These are phyloP conservation scores for Pugionium cornutum DNA, from an alignment of 345 rosid genomes.

Conservation along the genomic window DNA sequence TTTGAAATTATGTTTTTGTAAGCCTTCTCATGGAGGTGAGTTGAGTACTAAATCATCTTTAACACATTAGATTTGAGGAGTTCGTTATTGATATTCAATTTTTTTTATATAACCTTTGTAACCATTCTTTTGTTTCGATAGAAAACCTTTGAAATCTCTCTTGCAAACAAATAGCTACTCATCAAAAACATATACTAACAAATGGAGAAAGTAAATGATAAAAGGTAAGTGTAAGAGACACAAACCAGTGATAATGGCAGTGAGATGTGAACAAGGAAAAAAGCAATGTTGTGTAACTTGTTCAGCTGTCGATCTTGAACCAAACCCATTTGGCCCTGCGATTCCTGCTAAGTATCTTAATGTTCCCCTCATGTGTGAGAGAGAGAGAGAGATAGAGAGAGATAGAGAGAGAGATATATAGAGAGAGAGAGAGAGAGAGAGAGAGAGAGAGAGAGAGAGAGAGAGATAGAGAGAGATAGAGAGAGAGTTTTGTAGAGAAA, in stretches of 20 bases:
- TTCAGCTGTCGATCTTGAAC: conserved; percentile 89
- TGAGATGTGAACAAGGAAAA: conserved; percentile 37
- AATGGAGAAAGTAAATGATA: not conserved
- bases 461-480: conserved; percentile 20
- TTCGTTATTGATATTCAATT: not conserved
- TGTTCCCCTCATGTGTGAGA: conserved; percentile 65
- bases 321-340: conserved; percentile 96
- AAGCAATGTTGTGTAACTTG: conserved; percentile 56
- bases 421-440: conserved; percentile 5
- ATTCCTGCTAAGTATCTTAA: conserved; percentile 78
- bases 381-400: conserved; percentile 18
- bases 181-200: not conserved
- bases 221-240: conserved; percentile 1
- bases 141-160: not conserved
- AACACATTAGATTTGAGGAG: not conserved
- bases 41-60: not conserved
- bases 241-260: conserved; percentile 45
- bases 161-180: not conserved
- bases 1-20: no score
- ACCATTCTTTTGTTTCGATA: not conserved
- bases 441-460: conserved; percentile 17
- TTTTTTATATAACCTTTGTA: not conserved
- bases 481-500: conserved; percentile 21
- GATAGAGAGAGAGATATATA: conserved; percentile 19
- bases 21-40: no score